Evolutionary conservation across 2,329 filamentous ascomycete genomes (phyloP).

Genomic region (Monosporascus ibericus): DNA sequence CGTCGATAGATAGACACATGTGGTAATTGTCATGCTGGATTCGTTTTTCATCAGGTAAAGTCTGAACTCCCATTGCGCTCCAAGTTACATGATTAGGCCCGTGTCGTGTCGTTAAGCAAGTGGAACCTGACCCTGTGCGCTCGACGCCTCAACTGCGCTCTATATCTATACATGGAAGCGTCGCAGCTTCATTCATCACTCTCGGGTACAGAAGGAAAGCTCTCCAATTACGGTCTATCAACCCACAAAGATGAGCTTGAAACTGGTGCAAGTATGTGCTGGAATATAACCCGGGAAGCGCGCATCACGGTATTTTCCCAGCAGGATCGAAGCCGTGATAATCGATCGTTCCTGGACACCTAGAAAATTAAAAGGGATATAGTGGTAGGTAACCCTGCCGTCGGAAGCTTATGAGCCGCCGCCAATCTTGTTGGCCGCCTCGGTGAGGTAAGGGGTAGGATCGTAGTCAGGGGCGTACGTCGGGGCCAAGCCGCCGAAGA

Average conservation of each 20-base stretch:
- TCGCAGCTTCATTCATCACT: conserved; percentile 10
- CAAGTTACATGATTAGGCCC: conserved; percentile 17
- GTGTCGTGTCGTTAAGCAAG: conserved; percentile 11
- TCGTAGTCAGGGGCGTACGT: conserved; percentile 51
- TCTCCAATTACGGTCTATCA: conserved; percentile 10
- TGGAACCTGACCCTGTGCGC: conserved; percentile 13
- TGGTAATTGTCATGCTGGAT: not conserved
- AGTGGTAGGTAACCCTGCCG: conserved; percentile 5
- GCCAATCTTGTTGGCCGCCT: conserved; percentile 45
- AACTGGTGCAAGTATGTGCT: conserved; percentile 19
- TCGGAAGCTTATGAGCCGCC: conserved; percentile 17
- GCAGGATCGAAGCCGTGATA: conserved; percentile 2
- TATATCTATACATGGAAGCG: conserved; percentile 13
- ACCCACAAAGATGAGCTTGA: conserved; percentile 7
- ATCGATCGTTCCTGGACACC: conserved; percentile 8
- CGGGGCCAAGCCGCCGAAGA: conserved; percentile 64
- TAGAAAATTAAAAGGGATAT: conserved; percentile 18
- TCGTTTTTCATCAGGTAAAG: conserved; percentile 15
- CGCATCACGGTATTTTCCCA: conserved; percentile 9
- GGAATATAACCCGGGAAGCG: conserved; percentile 15
- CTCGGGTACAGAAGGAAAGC: conserved; percentile 11
- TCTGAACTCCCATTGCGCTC: conserved; percentile 14
- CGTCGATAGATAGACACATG: not conserved
- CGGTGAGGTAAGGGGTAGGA: conserved; percentile 41
- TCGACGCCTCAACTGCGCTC: conserved; percentile 14